Evolutionary conservation across 2,329 filamentous ascomycete species (phyloP), one percentile per base, ranked within the genome.

Genomic region (Trichoderma cornu-damae): DNA sequence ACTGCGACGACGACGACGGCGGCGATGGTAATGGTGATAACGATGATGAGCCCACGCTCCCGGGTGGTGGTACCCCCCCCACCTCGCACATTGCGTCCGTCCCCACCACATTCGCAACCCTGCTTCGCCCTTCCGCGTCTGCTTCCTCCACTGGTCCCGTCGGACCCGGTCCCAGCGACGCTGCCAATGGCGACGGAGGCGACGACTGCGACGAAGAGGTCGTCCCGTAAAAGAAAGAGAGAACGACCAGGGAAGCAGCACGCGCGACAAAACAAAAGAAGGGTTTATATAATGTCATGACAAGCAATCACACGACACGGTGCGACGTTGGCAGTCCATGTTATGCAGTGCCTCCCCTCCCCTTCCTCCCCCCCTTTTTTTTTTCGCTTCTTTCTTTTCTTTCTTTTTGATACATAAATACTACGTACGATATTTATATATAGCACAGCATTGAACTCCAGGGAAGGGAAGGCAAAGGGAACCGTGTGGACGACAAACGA

Each of bases 71-170:
- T n/a, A 37, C n/a, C 12, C n/a, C n/a, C 9, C 24, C 18, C 40
- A 43, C 42, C 22, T n/a, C 42, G 6, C 42, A 7, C 11, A 4
- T 3, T 12, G 12, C 49, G n/a, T 18, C 38, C 24, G 6, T 38
- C 30, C 56, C 56, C 18, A 58, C 56, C 7, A 58, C 56, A 0
- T 58, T 58, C n/a, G 7, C 56, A 3, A 58, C 56, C 22, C n/a
- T 58, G 24, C 2, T 42, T 35, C 56, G 42, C 34, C 3, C 56
- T 26, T 20, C 49, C 2, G 26, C 51, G 2, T 42, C 51, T 8
- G 3, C 38, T 8, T 38, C 37, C 4, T 3, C 6, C n/a, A 16
- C 60, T n/a, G 37, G 8, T 38, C 30, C 58, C 3, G 49, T 57
- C 24, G 43, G 42, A 2, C 38, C 63, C 32, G 44, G 20, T 22